phyloP scores from a whole-genome alignment of 2,329 filamentous ascomycete genomes.

The Grosmannia huntii region DNA sequence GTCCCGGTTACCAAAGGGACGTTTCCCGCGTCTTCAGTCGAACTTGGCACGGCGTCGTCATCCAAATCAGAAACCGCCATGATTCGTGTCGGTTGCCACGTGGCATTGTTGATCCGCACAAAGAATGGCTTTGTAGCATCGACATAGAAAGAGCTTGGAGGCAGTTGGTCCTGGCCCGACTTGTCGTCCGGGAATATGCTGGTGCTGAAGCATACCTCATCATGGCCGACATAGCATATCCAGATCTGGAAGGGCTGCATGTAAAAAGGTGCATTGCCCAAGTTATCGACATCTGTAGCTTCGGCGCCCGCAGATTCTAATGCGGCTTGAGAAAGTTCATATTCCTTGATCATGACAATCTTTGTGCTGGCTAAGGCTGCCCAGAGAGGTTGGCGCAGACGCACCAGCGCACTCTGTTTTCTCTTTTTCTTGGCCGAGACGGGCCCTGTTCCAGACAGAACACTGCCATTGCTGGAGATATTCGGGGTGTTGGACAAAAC shows the following conservation, averaged over 20 bases:
- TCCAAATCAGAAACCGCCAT: slow-evolving; percentile 27
- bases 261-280: slow-evolving; percentile 63
- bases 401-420: slow-evolving; percentile 82
- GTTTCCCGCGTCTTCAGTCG: neutral
- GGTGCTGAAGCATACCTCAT: slow-evolving; percentile 65
- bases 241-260: slow-evolving; percentile 60
- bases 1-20: slow-evolving; percentile 21
- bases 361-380: slow-evolving; percentile 90
- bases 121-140: slow-evolving; percentile 65
- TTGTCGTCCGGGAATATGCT: slow-evolving; percentile 44
- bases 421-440: slow-evolving; percentile 67
- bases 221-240: slow-evolving; percentile 68
- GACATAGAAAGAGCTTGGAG: slow-evolving; percentile 31
- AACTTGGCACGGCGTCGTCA: slow-evolving; percentile 6
- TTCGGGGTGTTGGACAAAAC: neutral
- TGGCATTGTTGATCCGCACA: slow-evolving; percentile 64
- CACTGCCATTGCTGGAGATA: neutral
- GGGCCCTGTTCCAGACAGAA: slow-evolving; percentile 12
- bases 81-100: slow-evolving; percentile 69
- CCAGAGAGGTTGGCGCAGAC: slow-evolving; percentile 87
- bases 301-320: slow-evolving; percentile 62
- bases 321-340: slow-evolving; percentile 66
- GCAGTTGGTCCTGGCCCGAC: slow-evolving; percentile 1
- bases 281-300: slow-evolving; percentile 63
- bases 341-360: slow-evolving; percentile 88